phyloP scores from a whole-genome alignment of 345 rosid species.

The Populus tremula region DNA sequence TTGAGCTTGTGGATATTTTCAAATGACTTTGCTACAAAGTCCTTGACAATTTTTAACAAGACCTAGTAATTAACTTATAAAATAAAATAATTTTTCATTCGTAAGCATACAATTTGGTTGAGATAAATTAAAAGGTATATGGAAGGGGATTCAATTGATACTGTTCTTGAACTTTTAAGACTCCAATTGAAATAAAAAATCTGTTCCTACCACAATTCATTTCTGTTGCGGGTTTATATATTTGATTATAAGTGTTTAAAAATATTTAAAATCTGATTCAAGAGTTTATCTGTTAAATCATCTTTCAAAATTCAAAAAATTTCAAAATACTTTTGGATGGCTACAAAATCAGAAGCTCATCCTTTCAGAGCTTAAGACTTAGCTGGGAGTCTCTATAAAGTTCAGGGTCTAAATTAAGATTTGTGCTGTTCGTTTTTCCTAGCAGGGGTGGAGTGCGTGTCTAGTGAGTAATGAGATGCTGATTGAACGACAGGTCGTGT shows the following conservation, averaged over 20 bases:
- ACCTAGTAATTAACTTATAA: not conserved
- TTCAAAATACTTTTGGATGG: not conserved
- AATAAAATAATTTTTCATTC: not conserved
- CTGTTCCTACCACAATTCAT: rapidly evolving
- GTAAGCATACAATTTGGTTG: not conserved
- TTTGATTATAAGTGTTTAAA: not conserved
- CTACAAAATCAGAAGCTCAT: not conserved
- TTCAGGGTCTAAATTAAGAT: not conserved
- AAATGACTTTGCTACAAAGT: not conserved
- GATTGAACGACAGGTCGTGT: not conserved
- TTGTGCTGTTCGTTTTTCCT: not conserved
- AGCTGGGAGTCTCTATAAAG: not conserved
- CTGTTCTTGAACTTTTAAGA: not conserved
- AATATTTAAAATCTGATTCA: not conserved
- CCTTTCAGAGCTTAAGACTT: not conserved
- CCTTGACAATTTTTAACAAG: not conserved
- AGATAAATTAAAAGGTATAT: not conserved
- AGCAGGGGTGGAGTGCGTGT: not conserved
- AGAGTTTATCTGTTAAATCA: not conserved
- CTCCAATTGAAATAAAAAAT: not conserved
- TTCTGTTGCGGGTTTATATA: not conserved
- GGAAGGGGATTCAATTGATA: not conserved
- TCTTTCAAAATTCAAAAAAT: not conserved
- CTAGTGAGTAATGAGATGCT: not conserved
- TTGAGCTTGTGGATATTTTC: not conserved